Base-by-base conservation (phyloP, 1,284 basidiomycete species). In the Cryptococcus maquisensis region DNA sequence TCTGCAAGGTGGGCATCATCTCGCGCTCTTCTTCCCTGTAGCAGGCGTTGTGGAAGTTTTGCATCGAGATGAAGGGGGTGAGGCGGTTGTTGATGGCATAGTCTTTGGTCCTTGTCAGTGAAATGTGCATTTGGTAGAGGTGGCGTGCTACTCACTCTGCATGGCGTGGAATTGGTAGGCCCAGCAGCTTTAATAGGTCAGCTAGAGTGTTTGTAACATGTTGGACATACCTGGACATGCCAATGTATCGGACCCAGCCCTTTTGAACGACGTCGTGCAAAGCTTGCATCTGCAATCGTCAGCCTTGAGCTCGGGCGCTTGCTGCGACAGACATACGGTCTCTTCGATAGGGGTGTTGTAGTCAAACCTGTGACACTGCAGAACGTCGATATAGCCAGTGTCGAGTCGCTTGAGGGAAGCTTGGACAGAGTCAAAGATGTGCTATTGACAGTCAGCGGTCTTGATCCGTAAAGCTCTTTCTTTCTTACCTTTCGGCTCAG, bases 391-490 rank as follows among this genome's bases (percentile, higher is more conserved):
- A 62, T 88, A 86, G 47, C 88, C 85, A 12, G 87, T 74, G 58
- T 86, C 82, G 26, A 88, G 80, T 23, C 86, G 80, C 62, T 83
- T 75, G 45, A 87, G 68, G 53, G 82, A 84, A 39, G 79, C 79
- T 64, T 87, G 83, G 47, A 89, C 82, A 2, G 81, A 79, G 35
- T 84, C 83, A 57, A 88, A 88, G 56, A 88, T 87, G 56, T 79
- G 75, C 79, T 79, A 43, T 6, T 39, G n/a, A 1, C 3, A 23
- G 18, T 51, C 49, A 51, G 49, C 24, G n/a, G 16, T 32, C 35
- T 23, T 5, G 23, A 20, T 21, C 13, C 2, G 15, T 21, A 23
- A 16, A 9, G 10, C 3, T 10, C 6, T 35, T 10, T 15, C 9
- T 43, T 10, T 51, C 54, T 52, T 20, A 78, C 77, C 68, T 80